A percentile compares a stretch with the other conserved stretches of the same genome.
These are phyloP conservation scores for Russula foetens DNA, from an alignment of 768 basidiomycete genomes.

Conservation along the genomic window DNA sequence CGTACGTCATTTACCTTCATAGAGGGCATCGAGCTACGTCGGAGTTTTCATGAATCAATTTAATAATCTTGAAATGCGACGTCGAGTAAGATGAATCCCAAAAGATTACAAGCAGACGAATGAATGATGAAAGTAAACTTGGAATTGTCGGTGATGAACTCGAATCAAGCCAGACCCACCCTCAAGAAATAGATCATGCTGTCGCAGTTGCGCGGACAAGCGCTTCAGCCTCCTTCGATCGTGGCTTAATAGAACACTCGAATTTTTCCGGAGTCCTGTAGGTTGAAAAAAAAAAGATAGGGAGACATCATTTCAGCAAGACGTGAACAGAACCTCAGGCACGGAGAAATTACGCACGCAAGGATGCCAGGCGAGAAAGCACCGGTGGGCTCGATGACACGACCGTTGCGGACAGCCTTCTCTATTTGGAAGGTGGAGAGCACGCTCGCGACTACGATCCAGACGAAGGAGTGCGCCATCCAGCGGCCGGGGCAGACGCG, in stretches of 20 bases:
- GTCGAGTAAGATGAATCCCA: too few species aligned
- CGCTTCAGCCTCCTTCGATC: constrained; percentile 15
- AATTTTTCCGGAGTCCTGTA: constrained; percentile 19
- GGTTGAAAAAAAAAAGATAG: neutral
- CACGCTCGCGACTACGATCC: constrained; percentile 18
- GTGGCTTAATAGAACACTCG: constrained; percentile 15
- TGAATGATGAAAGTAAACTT: too few species aligned
- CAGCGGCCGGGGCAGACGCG: constrained; percentile 22
- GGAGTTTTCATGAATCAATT: too few species aligned
- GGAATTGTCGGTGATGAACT: too few species aligned
- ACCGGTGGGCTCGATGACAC: constrained; percentile 15
- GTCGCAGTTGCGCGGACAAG: constrained; percentile 14
- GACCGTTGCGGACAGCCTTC: constrained; percentile 16
- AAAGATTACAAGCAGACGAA: too few species aligned
- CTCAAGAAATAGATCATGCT: neutral
- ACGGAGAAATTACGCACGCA: constrained; percentile 8
- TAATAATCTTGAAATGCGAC: too few species aligned
- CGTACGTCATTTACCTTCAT: too few species aligned
- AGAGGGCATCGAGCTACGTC: too few species aligned
- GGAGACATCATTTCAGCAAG: neutral
- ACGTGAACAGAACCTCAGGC: neutral
- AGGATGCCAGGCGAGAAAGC: constrained; percentile 19
- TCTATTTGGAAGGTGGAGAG: constrained; percentile 18
- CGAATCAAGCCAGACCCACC: too few species aligned
- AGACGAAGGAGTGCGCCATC: constrained; percentile 20